Evolutionary conservation across 768 basidiomycete species (phyloP), one percentile per base, ranked within the genome.

Genomic region (Chalciporus pseudorubinellus): DNA sequence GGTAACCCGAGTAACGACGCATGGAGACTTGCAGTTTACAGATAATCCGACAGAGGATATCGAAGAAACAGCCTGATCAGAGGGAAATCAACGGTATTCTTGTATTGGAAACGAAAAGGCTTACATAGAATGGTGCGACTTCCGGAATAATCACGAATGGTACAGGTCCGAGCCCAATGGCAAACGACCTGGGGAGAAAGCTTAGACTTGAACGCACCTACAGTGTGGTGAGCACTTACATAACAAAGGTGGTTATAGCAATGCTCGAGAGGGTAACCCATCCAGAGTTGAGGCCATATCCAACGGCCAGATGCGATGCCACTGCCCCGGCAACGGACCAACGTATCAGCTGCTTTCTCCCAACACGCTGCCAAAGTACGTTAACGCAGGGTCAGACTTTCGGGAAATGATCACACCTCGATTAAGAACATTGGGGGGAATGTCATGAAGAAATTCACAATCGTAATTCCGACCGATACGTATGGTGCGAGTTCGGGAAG

Each of bases 141-240:
- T 98, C 94, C 14, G 93, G 84, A 28, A 95, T 84, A 68, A 98
- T 85, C 34, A 98, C 83, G 63, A 94, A 98, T 0, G 95, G 95
- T 29, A 98, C 73, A 2, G 95, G 94, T 1, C 95, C 95, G 16
- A 98, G 77, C 2, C 95, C 95, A 29, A 88, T 70, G 2, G 94
- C 90, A 68, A 95, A 98, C 1, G 90, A 88, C 70, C 89, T 90
- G 51, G 42, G 44, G 33, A 51, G 42, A 31, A 34, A 6, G 31
- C 53, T 33, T 50, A 51, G 39, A 33, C 5, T 26, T 45, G 38
- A 51, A 46, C 12, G 13, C 3, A 39, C 11, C 43, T 45, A n/a
- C n/a, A n/a, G n/a, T 42, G 52, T 24, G 6, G 29, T 20, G 28
- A 6, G 24, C 39, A 74, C 82, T 44, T 62, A 89, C 91, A 85